Conservation (phyloP, 192 early-diverging fungal species). For the Podila verticillata region DNA sequence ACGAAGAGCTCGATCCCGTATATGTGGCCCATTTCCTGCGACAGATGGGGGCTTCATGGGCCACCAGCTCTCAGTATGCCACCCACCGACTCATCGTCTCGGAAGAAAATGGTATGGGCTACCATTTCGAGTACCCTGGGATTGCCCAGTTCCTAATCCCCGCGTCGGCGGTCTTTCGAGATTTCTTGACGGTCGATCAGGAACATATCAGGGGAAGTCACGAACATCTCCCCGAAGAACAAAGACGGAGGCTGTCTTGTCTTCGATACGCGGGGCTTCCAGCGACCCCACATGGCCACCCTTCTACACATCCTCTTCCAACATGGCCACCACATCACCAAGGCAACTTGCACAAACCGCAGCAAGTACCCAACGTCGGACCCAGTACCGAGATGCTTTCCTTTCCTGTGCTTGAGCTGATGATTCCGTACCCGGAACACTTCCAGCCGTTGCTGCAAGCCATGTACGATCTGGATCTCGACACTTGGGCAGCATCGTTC, state of each 20-base stretch:
- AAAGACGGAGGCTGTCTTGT: not conserved
- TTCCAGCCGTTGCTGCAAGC: slow-evolving; percentile 11
- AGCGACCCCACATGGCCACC: not conserved
- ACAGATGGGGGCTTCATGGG: slow-evolving; percentile 8
- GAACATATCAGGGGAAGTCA: not conserved
- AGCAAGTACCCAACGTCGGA: too few relatives aligned
- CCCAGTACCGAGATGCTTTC: too few relatives aligned
- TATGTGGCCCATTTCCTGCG: slow-evolving; percentile 5
- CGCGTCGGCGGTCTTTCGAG: slow-evolving; percentile 26
- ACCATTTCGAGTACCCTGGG: not conserved
- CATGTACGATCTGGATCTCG: slow-evolving; percentile 19
- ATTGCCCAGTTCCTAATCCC: slow-evolving; percentile 26
- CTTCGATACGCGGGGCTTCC: not conserved
- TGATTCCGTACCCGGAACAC: slow-evolving; percentile 10
- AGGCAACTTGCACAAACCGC: too few relatives aligned
- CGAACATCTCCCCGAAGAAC: not conserved
- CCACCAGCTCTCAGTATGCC: slow-evolving; percentile 3
- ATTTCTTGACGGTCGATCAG: slow-evolving; percentile 2
- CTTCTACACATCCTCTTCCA: not conserved
- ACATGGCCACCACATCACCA: not conserved
- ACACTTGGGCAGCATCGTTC: slow-evolving; percentile 7
- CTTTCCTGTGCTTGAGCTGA: slow-evolving; percentile 11
- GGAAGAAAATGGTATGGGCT: not conserved
- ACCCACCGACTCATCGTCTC: slow-evolving; percentile 14
- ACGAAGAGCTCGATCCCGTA: not conserved